Conservation (phyloP, 139 green algal genomes). For the Chlorella sp. region DNA sequence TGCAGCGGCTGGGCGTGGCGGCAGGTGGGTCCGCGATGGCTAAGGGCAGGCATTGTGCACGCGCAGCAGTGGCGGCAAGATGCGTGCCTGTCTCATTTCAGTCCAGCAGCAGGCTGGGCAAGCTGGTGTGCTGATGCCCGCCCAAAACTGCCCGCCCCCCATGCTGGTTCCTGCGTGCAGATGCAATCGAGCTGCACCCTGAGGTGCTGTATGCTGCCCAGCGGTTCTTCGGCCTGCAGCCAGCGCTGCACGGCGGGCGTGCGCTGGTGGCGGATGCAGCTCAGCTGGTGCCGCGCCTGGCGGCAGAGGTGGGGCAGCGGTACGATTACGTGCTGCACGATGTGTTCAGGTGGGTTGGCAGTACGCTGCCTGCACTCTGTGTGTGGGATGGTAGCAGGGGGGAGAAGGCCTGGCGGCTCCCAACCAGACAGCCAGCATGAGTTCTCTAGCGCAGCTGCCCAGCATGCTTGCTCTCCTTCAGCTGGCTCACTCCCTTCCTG, state of each 20-base stretch:
- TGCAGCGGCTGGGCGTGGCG: slow-evolving; percentile 25
- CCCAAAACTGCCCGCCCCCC: background rate
- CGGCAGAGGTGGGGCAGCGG: no score
- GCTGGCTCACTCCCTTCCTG: no score
- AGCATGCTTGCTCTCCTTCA: no score
- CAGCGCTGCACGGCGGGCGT: background rate
- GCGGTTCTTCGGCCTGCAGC: slow-evolving; percentile 7
- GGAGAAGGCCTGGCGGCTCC: no score
- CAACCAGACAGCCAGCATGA: no score
- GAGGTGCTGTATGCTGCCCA: slow-evolving; percentile 14
- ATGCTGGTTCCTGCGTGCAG: background rate
- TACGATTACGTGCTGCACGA: slow-evolving; percentile 41
- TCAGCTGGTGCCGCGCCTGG: background rate
- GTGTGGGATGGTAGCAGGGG: background rate
- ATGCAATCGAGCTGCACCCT: slow-evolving; percentile 22
- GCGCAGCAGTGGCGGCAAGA: background rate
- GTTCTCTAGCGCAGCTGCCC: no score
- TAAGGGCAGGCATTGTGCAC: background rate
- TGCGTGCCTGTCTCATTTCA: background rate
- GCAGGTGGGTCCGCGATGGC: slow-evolving; percentile 6
- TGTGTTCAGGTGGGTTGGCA: slow-evolving; percentile 19
- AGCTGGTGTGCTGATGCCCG: background rate
- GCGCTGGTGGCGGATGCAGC: background rate
- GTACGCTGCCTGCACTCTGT: background rate
- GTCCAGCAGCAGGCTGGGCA: background rate